A percentile compares a stretch with the other conserved stretches of the same genome.
Conservation (phyloP, 805 yeast species). For the Wickerhamiella musiphila region DNA sequence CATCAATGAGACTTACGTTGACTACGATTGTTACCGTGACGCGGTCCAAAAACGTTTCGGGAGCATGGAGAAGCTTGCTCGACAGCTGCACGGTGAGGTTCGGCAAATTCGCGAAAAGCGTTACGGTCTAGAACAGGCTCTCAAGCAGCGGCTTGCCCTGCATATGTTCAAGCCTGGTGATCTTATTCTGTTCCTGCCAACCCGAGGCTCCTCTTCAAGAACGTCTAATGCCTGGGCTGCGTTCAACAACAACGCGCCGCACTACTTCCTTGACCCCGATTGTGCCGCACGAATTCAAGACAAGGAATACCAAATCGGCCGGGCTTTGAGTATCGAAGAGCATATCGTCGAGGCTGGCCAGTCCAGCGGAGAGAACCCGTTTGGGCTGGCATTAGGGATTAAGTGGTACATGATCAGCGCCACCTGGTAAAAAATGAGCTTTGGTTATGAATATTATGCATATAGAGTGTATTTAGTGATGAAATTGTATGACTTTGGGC, state of each 20-base stretch:
- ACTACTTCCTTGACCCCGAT: conserved; percentile 49
- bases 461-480: too few relatives aligned
- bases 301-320: conserved; percentile 74
- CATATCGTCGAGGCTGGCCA: conserved; percentile 16
- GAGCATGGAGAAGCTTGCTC: conserved; percentile 81
- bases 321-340: conserved; percentile 41
- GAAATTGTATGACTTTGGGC: too few relatives aligned
- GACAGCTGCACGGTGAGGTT: conserved; percentile 63
- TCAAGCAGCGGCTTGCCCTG: conserved; percentile 43
- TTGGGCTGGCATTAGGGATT: conserved; percentile 40
- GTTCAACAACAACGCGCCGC: conserved; percentile 76
- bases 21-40: conserved; percentile 24
- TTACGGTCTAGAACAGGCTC: conserved; percentile 17
- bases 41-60: conserved; percentile 57
- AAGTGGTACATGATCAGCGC: conserved; percentile 14
- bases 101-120: conserved; percentile 27
- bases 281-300: conserved; percentile 21
- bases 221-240: conserved; percentile 71
- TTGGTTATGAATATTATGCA: too few relatives aligned
- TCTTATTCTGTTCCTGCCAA: conserved; percentile 70
- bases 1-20: conserved; percentile 20
- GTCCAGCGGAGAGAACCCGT: conserved; percentile 43
- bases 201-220: conserved; percentile 33
- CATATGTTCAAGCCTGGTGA: conserved; percentile 55
- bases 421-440: conserved; percentile 2